Conservation (phyloP, 495 filamentous ascomycete species). For the Neurospora cerealis region DNA sequence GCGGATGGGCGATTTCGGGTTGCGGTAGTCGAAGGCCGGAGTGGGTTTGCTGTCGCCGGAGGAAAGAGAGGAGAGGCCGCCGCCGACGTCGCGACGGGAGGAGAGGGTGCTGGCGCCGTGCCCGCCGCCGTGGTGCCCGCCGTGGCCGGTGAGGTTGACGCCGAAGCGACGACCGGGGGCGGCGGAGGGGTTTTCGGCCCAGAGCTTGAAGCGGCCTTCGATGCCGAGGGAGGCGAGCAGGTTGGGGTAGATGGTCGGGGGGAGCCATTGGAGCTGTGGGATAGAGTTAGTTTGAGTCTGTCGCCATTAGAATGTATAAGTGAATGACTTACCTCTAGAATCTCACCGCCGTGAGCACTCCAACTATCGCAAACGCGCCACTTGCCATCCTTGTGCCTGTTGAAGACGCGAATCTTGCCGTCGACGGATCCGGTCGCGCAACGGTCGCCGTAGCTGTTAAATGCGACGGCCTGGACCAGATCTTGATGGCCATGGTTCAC, state of each 20-base stretch:
- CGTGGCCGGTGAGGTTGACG: slow-evolving; percentile 29
- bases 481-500: slow-evolving; percentile 56
- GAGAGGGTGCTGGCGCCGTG: background rate
- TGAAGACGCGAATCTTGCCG: slow-evolving; percentile 89
- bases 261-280: slow-evolving; percentile 65
- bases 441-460: slow-evolving; percentile 78
- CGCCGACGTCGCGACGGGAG: background rate
- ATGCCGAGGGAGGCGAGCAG: slow-evolving; percentile 60
- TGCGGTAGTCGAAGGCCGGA: slow-evolving; percentile 36
- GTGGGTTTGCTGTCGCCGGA: slow-evolving; percentile 21
- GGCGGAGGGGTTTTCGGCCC: slow-evolving; percentile 77
- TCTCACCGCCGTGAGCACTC: slow-evolving; percentile 85
- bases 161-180: slow-evolving; percentile 68
- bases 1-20: slow-evolving; percentile 39
- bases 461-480: slow-evolving; percentile 56
- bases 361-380: slow-evolving; percentile 82
- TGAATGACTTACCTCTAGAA: slow-evolving; percentile 59
- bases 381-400: slow-evolving; percentile 59
- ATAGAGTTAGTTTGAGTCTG: background rate
- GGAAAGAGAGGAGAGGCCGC: background rate
- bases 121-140: background rate
- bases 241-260: slow-evolving; percentile 46
- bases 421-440: slow-evolving; percentile 86
- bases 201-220: slow-evolving; percentile 79
- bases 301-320: background rate